Evolutionary conservation across 2,329 filamentous ascomycete species (phyloP).

Genomic region (Clonostachys sp.): DNA sequence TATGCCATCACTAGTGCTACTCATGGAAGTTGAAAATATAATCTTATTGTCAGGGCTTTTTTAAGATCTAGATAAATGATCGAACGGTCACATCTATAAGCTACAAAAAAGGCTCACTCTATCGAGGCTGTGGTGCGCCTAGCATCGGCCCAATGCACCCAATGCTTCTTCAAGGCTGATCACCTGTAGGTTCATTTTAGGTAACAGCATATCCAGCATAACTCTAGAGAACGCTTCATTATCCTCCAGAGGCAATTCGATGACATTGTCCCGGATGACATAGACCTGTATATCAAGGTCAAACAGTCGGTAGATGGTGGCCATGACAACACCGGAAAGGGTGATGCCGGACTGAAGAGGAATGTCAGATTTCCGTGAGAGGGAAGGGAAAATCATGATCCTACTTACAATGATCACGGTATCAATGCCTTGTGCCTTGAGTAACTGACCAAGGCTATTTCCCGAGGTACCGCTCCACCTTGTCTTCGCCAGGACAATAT

Average conservation of each 20-base stretch:
- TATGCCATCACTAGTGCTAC: slow-evolving; percentile 42
- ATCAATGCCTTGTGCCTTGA: slow-evolving; percentile 28
- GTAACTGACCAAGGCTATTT: slow-evolving; percentile 31
- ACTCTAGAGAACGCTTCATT: neutral
- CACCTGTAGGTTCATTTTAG: slow-evolving; percentile 4
- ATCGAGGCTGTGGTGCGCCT: neutral
- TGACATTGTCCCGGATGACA: slow-evolving; percentile 26
- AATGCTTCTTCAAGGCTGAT: slow-evolving; percentile 4
- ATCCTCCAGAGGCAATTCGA: slow-evolving; percentile 9
- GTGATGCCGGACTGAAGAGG: slow-evolving; percentile 26
- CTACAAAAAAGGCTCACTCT: no score
- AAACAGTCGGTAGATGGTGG: slow-evolving; percentile 33
- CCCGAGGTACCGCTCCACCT: slow-evolving; percentile 33
- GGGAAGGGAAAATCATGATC: neutral
- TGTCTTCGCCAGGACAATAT: slow-evolving; percentile 31
- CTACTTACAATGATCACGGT: slow-evolving; percentile 28
- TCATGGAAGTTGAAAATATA: slow-evolving; percentile 17
- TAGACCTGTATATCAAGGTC: slow-evolving; percentile 36
- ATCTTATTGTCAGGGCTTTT: no score
- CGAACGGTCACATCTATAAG: no score
- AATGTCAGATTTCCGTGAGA: neutral
- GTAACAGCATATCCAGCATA: neutral
- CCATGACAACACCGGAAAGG: slow-evolving; percentile 34
- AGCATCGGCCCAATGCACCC: neutral
- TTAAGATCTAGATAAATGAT: no score